Evolutionary conservation across 257 asterid genomes (phyloP).

Genomic region (Oldenlandia corymbosa): DNA sequence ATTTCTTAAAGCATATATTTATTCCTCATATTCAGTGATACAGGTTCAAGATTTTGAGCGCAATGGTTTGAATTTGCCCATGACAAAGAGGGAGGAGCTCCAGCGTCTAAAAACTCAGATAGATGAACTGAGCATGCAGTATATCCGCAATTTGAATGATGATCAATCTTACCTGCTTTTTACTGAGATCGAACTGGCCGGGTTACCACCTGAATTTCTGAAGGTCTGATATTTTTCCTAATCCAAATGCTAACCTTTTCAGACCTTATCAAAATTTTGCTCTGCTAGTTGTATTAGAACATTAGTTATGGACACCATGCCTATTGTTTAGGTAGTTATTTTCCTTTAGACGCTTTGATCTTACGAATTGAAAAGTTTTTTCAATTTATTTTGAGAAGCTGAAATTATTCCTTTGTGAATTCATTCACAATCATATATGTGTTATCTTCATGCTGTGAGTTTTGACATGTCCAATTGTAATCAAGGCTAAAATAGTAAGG

Average conservation of each 20-base stretch:
- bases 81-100: slow-evolving; percentile 79
- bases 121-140: slow-evolving; percentile 76
- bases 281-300: neutral
- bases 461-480: neutral
- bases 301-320: neutral
- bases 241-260: slow-evolving; percentile 9
- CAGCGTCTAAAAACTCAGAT: slow-evolving; percentile 68
- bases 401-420: neutral
- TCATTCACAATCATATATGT: neutral
- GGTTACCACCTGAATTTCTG: slow-evolving; percentile 73
- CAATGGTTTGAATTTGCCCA: slow-evolving; percentile 77
- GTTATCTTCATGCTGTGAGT: neutral
- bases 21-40: slow-evolving; percentile 61
- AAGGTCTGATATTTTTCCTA: slow-evolving; percentile 41
- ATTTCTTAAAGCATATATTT: slow-evolving; percentile 36
- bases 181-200: slow-evolving; percentile 63
- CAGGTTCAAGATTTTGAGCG: slow-evolving; percentile 96
- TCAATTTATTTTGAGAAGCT: neutral
- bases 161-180: slow-evolving; percentile 59
- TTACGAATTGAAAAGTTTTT: neutral
- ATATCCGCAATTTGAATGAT: slow-evolving; percentile 68
- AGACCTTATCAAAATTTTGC: neutral
- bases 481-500: neutral
- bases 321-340: neutral
- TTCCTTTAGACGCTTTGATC: neutral